phyloP scores from a whole-genome alignment of 2,329 filamentous ascomycete genomes.

The Lecanicillium sp. region DNA sequence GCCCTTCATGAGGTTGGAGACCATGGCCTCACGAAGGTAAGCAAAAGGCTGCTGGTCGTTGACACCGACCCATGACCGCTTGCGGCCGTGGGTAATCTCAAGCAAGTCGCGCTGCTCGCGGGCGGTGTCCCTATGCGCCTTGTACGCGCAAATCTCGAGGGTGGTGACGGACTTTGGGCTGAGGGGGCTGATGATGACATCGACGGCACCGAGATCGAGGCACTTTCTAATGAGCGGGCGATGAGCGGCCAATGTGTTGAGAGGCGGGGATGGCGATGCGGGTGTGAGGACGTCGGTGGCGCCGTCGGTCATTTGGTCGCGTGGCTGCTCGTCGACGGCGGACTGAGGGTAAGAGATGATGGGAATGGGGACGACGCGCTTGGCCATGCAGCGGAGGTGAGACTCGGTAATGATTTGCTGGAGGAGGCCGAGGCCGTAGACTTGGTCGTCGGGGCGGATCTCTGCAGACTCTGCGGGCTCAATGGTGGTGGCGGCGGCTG shows the following conservation, averaged over 20 bases:
- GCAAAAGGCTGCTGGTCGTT: constrained; percentile 81
- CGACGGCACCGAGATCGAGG: constrained; percentile 77
- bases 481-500: constrained; percentile 34
- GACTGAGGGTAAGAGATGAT: constrained; percentile 39
- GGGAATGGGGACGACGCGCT: constrained; percentile 51
- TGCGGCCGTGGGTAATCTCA: constrained; percentile 67
- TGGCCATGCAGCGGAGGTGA: constrained; percentile 49
- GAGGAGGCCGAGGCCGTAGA: constrained; percentile 50
- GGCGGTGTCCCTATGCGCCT: constrained; percentile 68
- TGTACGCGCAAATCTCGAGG: constrained; percentile 77
- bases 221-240: constrained; percentile 58
- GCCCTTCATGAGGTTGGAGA: constrained; percentile 80
- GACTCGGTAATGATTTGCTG: constrained; percentile 54
- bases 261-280: constrained; percentile 19
- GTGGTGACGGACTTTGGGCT: constrained; percentile 67
- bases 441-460: constrained; percentile 41
- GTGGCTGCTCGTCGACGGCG: constrained; percentile 20
- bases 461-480: constrained; percentile 30
- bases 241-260: constrained; percentile 25
- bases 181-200: constrained; percentile 78
- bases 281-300: constrained; percentile 28
- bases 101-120: constrained; percentile 67
- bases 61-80: constrained; percentile 87
- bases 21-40: constrained; percentile 89
- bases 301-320: constrained; percentile 32